These are phyloP conservation scores for Neopestalotiopsis sp. DNA, from an alignment of 2,329 filamentous ascomycete genomes.

Conservation along the genomic window DNA sequence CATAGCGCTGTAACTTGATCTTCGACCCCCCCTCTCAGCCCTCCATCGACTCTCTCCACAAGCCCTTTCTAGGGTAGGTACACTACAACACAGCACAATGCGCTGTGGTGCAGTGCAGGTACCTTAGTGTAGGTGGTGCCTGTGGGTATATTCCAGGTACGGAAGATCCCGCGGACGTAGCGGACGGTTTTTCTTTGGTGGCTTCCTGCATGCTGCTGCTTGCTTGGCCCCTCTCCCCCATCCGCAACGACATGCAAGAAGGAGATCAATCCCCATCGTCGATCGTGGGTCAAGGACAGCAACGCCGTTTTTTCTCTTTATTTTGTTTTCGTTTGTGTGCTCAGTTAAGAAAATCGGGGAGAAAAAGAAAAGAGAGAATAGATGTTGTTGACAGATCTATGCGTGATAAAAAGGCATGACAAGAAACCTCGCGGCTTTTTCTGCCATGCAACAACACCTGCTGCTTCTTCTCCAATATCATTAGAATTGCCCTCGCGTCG, in stretches of 20 bases:
- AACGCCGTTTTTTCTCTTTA: background rate
- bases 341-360: background rate
- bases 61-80: background rate
- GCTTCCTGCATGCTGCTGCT: background rate
- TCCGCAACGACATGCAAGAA: background rate
- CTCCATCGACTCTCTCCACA: background rate
- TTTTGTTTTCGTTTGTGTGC: background rate
- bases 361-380: too few species aligned
- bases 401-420: background rate
- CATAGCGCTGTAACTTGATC: conserved; percentile 10
- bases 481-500: background rate
- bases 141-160: background rate
- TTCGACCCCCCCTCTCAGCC: background rate
- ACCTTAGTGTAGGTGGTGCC: background rate
- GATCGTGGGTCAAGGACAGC: background rate
- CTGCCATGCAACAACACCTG: background rate
- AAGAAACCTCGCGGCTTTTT: background rate
- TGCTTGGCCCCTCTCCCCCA: background rate
- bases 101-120: background rate
- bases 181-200: background rate
- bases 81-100: background rate
- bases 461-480: background rate
- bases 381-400: background rate
- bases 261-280: background rate
- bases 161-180: background rate